Evolutionary conservation across 2,329 filamentous ascomycete species (phyloP), one percentile per base, ranked within the genome.

Genomic region (Epichloe elymi): DNA sequence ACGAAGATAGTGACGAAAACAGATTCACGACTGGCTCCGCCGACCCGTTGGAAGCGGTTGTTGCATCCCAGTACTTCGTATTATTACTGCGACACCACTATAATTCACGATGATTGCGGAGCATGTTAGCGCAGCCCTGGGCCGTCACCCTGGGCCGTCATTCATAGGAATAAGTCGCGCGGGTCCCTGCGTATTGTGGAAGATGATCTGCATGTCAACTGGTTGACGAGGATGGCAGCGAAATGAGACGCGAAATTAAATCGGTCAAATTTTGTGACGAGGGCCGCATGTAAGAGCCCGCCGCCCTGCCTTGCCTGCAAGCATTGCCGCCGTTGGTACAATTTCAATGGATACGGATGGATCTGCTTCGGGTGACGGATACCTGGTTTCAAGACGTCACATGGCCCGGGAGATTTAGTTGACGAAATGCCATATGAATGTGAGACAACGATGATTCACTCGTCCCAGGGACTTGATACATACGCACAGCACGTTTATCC

Each of bases 211-310:
- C 49, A 50, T 51, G 41, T 46, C 46, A 48, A 55, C 42, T 46
- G 38, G 37, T 46, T 46, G 51, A 52, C 37, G 46, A 46, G 45
- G 41, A 33, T 44, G 41, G 38, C 41, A 35, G 40, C 51, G 53
- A 56, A 57, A 58, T 56, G 51, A 56, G 52, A 50, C 30, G 51
- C 46, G 50, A 57, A 53, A 55, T 53, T 52, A 50, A 46, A 50
- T 53, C 46, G 46, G 46, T 19, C 36, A 33, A 39, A 19, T n/a
- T n/a, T n/a, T 42, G 40, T 30, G 30, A 10, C 30, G 30, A 30
- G 30, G 30, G 30, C 40, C 19, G n/a, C n/a, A n/a, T n/a, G 33
- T 5, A 20, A 35, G 11, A 19, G 48, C 36, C 48, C 35, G 41
- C 33, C 37, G 17, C 11, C 39, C 35, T 30, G 26, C 26, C 8